phyloP scores from a whole-genome alignment of 805 yeast genomes.

The Candida maris region DNA sequence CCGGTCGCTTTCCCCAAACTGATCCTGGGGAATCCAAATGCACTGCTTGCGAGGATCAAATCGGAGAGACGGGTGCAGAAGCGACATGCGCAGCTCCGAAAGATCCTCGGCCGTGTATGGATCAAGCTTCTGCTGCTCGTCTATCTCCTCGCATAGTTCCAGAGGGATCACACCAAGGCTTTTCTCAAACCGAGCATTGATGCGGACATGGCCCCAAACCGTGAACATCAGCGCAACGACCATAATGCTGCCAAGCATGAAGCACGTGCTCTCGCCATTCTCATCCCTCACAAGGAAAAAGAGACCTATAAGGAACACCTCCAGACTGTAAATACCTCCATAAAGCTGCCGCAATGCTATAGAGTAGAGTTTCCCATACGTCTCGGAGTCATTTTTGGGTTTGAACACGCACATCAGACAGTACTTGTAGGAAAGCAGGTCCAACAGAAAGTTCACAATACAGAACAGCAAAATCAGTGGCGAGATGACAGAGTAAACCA shows the following conservation, averaged over 20 bases:
- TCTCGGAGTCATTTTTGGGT: slow-evolving; percentile 52
- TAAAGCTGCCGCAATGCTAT: slow-evolving; percentile 72
- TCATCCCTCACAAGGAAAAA: slow-evolving; percentile 58
- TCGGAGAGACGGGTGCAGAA: slow-evolving; percentile 23
- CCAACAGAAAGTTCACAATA: slow-evolving; percentile 51
- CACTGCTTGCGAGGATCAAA: slow-evolving; percentile 19
- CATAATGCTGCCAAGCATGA: slow-evolving; percentile 50
- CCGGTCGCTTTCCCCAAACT: slow-evolving; percentile 27
- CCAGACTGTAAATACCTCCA: slow-evolving; percentile 78
- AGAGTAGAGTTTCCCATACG: slow-evolving; percentile 69
- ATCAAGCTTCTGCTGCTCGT: slow-evolving; percentile 8
- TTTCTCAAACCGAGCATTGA: slow-evolving; percentile 41
- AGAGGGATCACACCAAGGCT: slow-evolving; percentile 38
- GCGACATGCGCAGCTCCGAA: slow-evolving; percentile 10
- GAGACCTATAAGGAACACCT: slow-evolving; percentile 72
- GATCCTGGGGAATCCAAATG: slow-evolving; percentile 32
- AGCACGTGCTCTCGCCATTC: slow-evolving; percentile 40
- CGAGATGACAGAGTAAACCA: slow-evolving; percentile 74
- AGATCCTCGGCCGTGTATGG: slow-evolving; percentile 3
- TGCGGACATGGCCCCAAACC: slow-evolving; percentile 50
- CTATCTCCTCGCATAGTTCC: slow-evolving; percentile 9
- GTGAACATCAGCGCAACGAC: slow-evolving; percentile 49
- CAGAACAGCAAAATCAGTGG: slow-evolving; percentile 70
- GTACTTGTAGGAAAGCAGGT: slow-evolving; percentile 66
- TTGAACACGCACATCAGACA: slow-evolving; percentile 57